Conservation (phyloP, 768 basidiomycete genomes). For the Xerocomellus intermedius region DNA sequence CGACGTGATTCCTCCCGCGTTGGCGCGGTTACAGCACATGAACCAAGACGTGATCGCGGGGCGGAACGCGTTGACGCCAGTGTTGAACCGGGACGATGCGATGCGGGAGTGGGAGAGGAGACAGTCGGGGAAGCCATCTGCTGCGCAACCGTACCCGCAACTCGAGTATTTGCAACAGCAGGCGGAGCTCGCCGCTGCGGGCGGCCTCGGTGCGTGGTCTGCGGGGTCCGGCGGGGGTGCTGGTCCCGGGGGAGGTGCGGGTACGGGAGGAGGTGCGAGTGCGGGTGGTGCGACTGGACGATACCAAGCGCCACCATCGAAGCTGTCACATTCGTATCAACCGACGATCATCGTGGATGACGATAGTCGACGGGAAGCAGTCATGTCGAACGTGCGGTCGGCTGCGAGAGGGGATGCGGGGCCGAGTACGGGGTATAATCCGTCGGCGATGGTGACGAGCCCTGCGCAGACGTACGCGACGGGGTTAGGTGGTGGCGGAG, state of each 20-base stretch:
- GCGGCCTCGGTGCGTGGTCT: constrained; percentile 59
- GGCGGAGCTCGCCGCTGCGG: constrained; percentile 72
- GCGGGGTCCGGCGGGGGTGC: constrained; percentile 25
- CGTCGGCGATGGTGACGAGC: constrained; percentile 59
- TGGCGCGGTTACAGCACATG: constrained; percentile 88
- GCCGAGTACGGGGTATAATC: constrained; percentile 41
- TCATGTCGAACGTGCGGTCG: constrained; percentile 74
- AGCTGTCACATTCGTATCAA: constrained; percentile 37
- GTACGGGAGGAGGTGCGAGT: constrained; percentile 33
- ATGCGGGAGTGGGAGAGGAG: constrained; percentile 95
- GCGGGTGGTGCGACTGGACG: constrained; percentile 28
- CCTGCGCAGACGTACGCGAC: constrained; percentile 74
- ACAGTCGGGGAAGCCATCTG: constrained; percentile 67
- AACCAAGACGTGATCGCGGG: constrained; percentile 72
- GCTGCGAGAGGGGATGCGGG: constrained; percentile 53
- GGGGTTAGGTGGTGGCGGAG: constrained; percentile 4
- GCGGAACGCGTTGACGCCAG: constrained; percentile 86
- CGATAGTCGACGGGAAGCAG: constrained; percentile 72
- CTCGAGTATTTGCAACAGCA: constrained; percentile 92
- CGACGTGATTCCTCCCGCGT: constrained; percentile 90
- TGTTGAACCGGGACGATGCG: constrained; percentile 91
- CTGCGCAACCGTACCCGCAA: constrained; percentile 83
- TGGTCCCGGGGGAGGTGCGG: not conserved
- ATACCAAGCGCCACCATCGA: constrained; percentile 45
- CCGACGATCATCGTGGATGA: constrained; percentile 65